phyloP scores from a whole-genome alignment of 148 eudicot species.

The Rhododendron kiyosumense region DNA sequence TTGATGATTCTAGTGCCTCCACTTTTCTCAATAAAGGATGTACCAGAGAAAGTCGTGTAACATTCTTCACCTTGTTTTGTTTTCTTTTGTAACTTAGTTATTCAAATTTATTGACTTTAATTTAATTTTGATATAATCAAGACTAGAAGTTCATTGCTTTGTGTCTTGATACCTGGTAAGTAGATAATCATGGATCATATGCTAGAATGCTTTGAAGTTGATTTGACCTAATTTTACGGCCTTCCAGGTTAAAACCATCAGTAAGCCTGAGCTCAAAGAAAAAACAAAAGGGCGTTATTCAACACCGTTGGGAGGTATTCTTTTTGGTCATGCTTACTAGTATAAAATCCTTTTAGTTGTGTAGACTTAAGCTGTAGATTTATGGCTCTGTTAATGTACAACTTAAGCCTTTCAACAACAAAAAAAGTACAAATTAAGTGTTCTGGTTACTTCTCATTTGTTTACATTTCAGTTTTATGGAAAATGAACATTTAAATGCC shows the following conservation, averaged over 20 bases:
- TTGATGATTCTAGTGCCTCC: conserved; percentile 77
- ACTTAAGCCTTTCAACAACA: too few species aligned
- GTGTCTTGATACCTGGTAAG: neutral
- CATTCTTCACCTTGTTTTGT: conserved; percentile 19
- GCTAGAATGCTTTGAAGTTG: neutral
- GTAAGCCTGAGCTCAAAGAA: conserved; percentile 46
- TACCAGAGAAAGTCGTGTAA: conserved; percentile 80
- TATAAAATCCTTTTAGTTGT: neutral
- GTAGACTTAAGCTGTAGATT: neutral
- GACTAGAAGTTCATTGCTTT: neutral
- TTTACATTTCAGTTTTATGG: neutral
- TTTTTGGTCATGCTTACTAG: neutral
- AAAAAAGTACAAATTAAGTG: neutral
- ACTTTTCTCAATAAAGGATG: conserved; percentile 70
- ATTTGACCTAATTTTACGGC: conserved; percentile 1
- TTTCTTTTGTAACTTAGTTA: neutral
- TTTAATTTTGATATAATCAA: neutral
- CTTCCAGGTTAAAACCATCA: conserved; percentile 67
- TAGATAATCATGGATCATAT: neutral
- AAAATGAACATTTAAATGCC: neutral
- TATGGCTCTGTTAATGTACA: neutral
- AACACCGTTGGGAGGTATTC: conserved; percentile 69
- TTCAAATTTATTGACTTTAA: neutral
- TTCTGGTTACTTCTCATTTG: neutral
- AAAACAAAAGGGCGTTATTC: conserved; percentile 61